Evolutionary conservation across 2,329 filamentous ascomycete genomes (phyloP), one percentile per base, ranked within the genome.

Genomic region (Aspergillus sp.): DNA sequence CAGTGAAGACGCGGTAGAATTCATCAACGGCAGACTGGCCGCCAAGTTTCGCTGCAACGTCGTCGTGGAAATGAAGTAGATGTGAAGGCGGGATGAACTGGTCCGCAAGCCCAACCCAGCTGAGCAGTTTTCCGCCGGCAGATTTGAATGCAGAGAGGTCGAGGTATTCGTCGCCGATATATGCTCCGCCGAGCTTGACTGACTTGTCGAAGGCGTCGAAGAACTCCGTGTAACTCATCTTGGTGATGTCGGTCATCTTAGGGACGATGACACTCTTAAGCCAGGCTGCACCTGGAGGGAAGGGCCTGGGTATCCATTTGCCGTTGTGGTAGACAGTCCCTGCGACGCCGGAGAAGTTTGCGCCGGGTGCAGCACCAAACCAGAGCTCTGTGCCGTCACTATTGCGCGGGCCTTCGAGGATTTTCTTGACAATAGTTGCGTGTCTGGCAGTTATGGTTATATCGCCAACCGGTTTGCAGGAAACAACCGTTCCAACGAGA

Each of bases 1-100:
- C 70, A 1, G 82, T 73, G 69, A 77, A 84, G 8, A 84, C 68
- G 25, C 78, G 76, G 66, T 83, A 85, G 71, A 79, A 85, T 0
- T 19, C 43, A 11, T 48, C 6, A 33, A 37, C 15, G 1, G 12
- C n/a, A 2, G 19, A 9, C 12, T 15, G 1, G 14, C 12, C 12
- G 4, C 9, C 31, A 6, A 53, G 33, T 4, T 2, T 27, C 19
- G 14, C 19, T 3, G 39, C 25, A 15, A 60, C 17, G 3, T 17
- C 4, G 1, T 46, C 27, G 12, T 55, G 40, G 19, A 50, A 61
- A 3, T 25, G 11, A 11, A 53, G 4, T 4, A 52, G 35, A 17
- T 46, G 37, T 9, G 21, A 12, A 2, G 52, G 43, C 3, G 44
- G 49, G 17, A 61, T 50, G 23, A 41, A 41, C 11, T 56, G 47